phyloP scores from a whole-genome alignment of 805 yeast species.

The Yamadazyma phyllophila region DNA sequence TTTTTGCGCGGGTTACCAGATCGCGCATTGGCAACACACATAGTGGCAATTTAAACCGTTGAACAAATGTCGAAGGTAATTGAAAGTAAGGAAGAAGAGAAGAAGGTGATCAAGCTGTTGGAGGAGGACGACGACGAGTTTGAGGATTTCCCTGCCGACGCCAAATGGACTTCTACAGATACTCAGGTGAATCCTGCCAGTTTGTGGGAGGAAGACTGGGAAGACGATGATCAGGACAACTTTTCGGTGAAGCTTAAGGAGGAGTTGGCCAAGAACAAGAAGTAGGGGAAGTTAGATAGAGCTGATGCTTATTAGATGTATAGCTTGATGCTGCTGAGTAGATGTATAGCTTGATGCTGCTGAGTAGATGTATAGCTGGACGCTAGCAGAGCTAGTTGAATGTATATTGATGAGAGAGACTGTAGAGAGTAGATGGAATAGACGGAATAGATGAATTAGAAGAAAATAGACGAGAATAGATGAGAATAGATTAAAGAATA shows the following conservation, averaged over 20 bases:
- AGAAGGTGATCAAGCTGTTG: slow-evolving; percentile 59
- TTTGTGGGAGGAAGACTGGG: slow-evolving; percentile 98
- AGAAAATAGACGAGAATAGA: no score
- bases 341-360: no score
- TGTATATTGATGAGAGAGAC: no score
- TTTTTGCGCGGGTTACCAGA: background rate
- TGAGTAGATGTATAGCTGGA: no score
- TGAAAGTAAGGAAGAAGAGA: slow-evolving; percentile 17
- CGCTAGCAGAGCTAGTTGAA: no score
- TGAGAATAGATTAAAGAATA: no score
- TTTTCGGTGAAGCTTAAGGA: slow-evolving; percentile 71
- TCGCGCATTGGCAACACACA: background rate
- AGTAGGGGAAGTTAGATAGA: background rate
- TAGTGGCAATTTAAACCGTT: background rate
- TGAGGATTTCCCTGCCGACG: slow-evolving; percentile 93
- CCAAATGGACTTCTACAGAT: slow-evolving; percentile 72
- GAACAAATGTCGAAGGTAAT: background rate
- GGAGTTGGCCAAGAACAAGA: slow-evolving; percentile 28
- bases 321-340: no score
- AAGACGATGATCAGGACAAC: slow-evolving; percentile 90
- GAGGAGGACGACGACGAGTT: slow-evolving; percentile 98
- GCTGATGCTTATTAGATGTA: no score
- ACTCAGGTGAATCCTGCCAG: slow-evolving; percentile 52
- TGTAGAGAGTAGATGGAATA: no score
- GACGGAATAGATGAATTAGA: no score